Evolutionary conservation across 176 grass and related monocot species (phyloP).

Genomic region (Zea mays): Zm-B73-REFERENCE-NAM-5.0 NC_050097.1:3356001-3356500

Average conservation of each 20-base stretch:
- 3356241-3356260: background rate
- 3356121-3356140: background rate
- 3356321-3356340: slow-evolving; percentile 8
- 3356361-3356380: background rate
- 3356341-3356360: background rate
- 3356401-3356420: background rate
- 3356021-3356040: slow-evolving; percentile 89
- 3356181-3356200: background rate
- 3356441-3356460: background rate
- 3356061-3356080: background rate
- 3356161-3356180: slow-evolving; percentile 1
- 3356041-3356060: slow-evolving; percentile 41
- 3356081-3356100: background rate
- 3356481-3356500: slow-evolving; percentile 5
- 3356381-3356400: background rate
- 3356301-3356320: background rate
- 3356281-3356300: background rate
- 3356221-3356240: background rate
- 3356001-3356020: slow-evolving; percentile 90
- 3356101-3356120: background rate
- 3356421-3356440: slow-evolving; percentile 1
- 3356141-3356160: background rate
- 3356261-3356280: slow-evolving; percentile 8
- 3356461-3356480: slow-evolving; percentile 2
- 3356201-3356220: background rate